Percentiles rank a stretch among this genome's conserved stretches.
Conservation (phyloP, 306 rosid genomes). For the Castanospermum australe region DNA sequence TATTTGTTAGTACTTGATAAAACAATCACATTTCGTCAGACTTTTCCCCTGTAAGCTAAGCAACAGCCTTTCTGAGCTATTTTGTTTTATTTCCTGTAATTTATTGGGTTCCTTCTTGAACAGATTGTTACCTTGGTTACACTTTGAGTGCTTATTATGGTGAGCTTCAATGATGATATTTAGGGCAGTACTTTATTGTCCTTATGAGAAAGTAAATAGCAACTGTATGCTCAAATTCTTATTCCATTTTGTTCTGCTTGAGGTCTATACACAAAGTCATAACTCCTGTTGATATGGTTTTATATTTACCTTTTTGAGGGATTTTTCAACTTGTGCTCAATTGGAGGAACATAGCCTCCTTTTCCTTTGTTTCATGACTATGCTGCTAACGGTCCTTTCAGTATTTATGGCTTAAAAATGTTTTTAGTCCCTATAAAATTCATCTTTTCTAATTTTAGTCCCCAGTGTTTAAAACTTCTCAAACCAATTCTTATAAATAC, state of each 20-base stretch:
- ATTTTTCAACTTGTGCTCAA: not conserved
- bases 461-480: too few species aligned
- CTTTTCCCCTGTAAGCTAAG: not conserved
- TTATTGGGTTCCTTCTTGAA: not conserved
- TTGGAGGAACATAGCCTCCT: not conserved
- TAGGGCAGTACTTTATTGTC: not conserved
- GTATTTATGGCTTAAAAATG: too few species aligned
- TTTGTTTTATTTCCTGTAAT: not conserved
- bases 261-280: not conserved
- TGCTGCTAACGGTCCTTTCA: not conserved
- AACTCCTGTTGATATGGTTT: not conserved
- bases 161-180: not conserved
- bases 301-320: not conserved
- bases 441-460: too few species aligned
- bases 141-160: conserved; percentile 11
- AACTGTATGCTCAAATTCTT: not conserved
- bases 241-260: not conserved
- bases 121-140: not conserved
- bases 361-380: conserved; percentile 11
- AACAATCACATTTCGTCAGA: not conserved
- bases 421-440: too few species aligned
- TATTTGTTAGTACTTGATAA: not conserved
- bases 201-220: not conserved
- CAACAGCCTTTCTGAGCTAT: not conserved
- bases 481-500: too few species aligned